Conservation (phyloP, 208 protist genomes). For the Acanthamoeba quina region DNA sequence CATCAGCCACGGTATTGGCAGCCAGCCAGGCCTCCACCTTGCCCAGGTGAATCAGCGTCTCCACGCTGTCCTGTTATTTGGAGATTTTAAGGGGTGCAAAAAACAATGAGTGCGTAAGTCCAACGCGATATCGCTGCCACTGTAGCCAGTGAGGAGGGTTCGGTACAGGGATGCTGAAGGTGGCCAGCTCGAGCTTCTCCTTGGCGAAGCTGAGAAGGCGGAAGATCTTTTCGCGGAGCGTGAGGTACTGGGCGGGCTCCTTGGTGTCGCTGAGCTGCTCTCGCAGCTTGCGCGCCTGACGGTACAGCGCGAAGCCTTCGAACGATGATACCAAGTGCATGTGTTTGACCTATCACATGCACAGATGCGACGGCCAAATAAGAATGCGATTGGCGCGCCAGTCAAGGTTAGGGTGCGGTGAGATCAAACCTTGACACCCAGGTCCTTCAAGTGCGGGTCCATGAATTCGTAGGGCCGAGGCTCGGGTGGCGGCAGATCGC, state of each 20-base stretch:
- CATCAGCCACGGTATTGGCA: not conserved
- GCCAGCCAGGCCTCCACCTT: constrained; percentile 52
- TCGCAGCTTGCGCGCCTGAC: constrained; percentile 16
- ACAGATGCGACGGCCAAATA: not conserved
- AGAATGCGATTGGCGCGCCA: not conserved
- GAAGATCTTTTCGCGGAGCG: constrained; percentile 53
- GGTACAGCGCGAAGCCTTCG: constrained; percentile 54
- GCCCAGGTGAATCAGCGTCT: constrained; percentile 38
- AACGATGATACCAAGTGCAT: constrained; percentile 36
- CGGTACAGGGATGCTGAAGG: constrained; percentile 28
- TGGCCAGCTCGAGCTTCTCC: constrained; percentile 52
- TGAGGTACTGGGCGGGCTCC: not conserved
- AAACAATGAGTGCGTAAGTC: no score
- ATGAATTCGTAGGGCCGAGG: constrained; percentile 69
- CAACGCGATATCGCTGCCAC: not conserved
- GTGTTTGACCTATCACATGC: constrained; percentile 24
- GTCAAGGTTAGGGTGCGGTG: not conserved
- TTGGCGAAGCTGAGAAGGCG: constrained; percentile 53
- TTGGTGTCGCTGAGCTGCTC: not conserved
- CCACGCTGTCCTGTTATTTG: constrained; percentile 11
- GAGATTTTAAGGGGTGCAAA: not conserved
- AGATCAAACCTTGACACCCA: constrained; percentile 1
- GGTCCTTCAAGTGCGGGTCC: constrained; percentile 48
- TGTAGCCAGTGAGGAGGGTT: not conserved
- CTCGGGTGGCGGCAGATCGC: not conserved